Evolutionary conservation across 2,329 filamentous ascomycete species (phyloP).

Genomic region (Aspergillus glaucus): DNA sequence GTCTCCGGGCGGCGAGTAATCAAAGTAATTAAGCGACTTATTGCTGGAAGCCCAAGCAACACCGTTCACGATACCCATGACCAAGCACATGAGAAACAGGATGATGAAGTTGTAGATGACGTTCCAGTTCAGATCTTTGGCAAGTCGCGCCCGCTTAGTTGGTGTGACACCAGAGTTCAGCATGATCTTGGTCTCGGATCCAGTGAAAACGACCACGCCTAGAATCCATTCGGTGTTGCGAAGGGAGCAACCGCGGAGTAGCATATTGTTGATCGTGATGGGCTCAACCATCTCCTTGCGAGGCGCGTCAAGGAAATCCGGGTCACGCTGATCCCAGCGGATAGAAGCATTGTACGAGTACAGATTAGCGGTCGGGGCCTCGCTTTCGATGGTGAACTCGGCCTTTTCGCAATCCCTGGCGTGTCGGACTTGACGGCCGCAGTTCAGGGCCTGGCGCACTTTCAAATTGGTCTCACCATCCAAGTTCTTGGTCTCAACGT

Average conservation of each 20-base stretch:
- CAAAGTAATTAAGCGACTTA: slow-evolving; percentile 73
- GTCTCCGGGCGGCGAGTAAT: slow-evolving; percentile 74
- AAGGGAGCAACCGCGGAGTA: slow-evolving; percentile 87
- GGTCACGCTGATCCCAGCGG: slow-evolving; percentile 72
- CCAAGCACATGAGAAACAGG: slow-evolving; percentile 79
- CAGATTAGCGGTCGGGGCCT: slow-evolving; percentile 83
- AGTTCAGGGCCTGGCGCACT: slow-evolving; percentile 83
- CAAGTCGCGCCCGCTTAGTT: slow-evolving; percentile 84
- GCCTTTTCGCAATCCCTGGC: slow-evolving; percentile 87
- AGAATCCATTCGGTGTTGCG: slow-evolving; percentile 95
- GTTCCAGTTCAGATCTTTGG: slow-evolving; percentile 92
- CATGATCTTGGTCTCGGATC: slow-evolving; percentile 98
- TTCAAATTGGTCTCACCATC: slow-evolving; percentile 98
- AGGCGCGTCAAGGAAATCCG: slow-evolving; percentile 55
- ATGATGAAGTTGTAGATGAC: slow-evolving; percentile 95
- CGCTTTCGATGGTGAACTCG: slow-evolving; percentile 83
- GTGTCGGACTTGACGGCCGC: slow-evolving; percentile 74
- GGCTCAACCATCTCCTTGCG: slow-evolving; percentile 80
- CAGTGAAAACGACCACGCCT: slow-evolving; percentile 88
- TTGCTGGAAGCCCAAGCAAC: slow-evolving; percentile 69
- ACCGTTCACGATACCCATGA: slow-evolving; percentile 79
- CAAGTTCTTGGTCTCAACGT: slow-evolving; percentile 96
- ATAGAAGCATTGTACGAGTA: slow-evolving; percentile 92
- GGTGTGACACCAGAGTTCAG: slow-evolving; percentile 94
- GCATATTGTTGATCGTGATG: slow-evolving; percentile 88